A percentile compares a stretch with the other conserved stretches of the same genome.
Conservation (phyloP, 176 grass and related monocot genomes). For the Musa acuminata region DNA sequence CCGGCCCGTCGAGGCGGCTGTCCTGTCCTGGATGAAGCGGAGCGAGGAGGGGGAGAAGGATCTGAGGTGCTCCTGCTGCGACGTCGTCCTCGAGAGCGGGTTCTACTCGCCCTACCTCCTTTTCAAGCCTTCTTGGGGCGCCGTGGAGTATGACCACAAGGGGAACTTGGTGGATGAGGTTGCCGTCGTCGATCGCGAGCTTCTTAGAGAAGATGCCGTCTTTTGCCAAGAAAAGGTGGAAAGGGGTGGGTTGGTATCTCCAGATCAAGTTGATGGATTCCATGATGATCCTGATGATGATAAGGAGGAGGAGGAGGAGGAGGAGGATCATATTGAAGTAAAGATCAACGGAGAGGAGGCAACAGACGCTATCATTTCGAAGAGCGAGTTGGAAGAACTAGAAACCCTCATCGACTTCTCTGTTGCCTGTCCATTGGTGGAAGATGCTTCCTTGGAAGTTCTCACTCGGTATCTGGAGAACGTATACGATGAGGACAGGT, state of each 20-base stretch:
- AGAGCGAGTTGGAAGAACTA: neutral
- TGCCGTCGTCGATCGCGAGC: neutral
- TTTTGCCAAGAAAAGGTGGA: slow-evolving; percentile 21
- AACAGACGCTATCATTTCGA: neutral
- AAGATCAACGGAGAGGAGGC: slow-evolving; percentile 5
- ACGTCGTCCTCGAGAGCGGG: slow-evolving; percentile 63
- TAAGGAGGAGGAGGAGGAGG: slow-evolving; percentile 11
- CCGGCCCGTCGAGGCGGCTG: slow-evolving; percentile 9
- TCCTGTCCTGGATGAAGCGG: slow-evolving; percentile 78
- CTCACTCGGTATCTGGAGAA: slow-evolving; percentile 17
- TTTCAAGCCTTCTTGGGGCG: slow-evolving; percentile 20
- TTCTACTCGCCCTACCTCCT: slow-evolving; percentile 77
- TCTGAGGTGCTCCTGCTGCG: slow-evolving; percentile 86
- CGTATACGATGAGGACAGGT: slow-evolving; percentile 20
- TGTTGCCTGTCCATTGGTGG: slow-evolving; percentile 29
- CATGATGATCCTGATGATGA: neutral
- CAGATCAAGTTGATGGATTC: slow-evolving; percentile 16
- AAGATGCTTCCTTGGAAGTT: slow-evolving; percentile 26
- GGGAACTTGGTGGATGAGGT: neutral
- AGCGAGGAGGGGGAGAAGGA: slow-evolving; percentile 85
- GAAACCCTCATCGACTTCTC: slow-evolving; percentile 43
- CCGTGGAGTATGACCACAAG: slow-evolving; percentile 20
- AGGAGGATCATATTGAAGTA: slow-evolving; percentile 1
- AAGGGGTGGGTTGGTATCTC: slow-evolving; percentile 14
- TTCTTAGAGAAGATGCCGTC: slow-evolving; percentile 7